A percentile compares a stretch with the other conserved stretches of the same genome.
phyloP scores from a whole-genome alignment of 2,329 filamentous ascomycete genomes.

The Colletotrichum eremochloae region DNA sequence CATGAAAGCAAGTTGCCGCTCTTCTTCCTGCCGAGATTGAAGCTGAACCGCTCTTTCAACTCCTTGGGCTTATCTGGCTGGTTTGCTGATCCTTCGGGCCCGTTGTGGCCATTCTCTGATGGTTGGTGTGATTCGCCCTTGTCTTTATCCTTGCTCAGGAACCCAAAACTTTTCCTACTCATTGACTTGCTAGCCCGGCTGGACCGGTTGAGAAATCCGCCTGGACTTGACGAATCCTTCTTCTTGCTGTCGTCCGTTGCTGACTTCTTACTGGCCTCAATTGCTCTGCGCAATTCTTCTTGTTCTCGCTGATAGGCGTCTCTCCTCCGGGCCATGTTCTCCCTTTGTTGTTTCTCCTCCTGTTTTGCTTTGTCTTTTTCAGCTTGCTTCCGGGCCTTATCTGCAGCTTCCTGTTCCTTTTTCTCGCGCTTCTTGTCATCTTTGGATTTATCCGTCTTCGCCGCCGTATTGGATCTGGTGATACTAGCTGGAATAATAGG shows the following conservation, averaged over 20 bases:
- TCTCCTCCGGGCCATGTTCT: constrained; percentile 51
- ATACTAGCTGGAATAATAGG: constrained; percentile 47
- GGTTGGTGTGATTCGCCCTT: constrained; percentile 46
- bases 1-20: constrained; percentile 61
- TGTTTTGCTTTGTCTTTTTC: constrained; percentile 62
- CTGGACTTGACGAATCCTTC: constrained; percentile 56
- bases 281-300: constrained; percentile 71
- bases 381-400: constrained; percentile 60
- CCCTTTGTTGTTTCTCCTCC: constrained; percentile 59
- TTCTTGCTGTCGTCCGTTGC: constrained; percentile 62
- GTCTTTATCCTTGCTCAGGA: constrained; percentile 68
- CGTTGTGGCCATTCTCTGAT: constrained; percentile 50
- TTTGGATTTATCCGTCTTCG: constrained; percentile 58
- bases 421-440: constrained; percentile 76
- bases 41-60: constrained; percentile 75
- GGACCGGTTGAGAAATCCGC: constrained; percentile 73
- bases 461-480: constrained; percentile 43
- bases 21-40: constrained; percentile 79
- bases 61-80: constrained; percentile 62
- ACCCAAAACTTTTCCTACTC: constrained; percentile 80
- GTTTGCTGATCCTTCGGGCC: constrained; percentile 46
- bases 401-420: constrained; percentile 73
- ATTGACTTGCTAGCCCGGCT: constrained; percentile 83
- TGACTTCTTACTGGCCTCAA: constrained; percentile 75
- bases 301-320: constrained; percentile 67